Conservation (phyloP, 495 filamentous ascomycete genomes). For the Trichoderma virens region DNA sequence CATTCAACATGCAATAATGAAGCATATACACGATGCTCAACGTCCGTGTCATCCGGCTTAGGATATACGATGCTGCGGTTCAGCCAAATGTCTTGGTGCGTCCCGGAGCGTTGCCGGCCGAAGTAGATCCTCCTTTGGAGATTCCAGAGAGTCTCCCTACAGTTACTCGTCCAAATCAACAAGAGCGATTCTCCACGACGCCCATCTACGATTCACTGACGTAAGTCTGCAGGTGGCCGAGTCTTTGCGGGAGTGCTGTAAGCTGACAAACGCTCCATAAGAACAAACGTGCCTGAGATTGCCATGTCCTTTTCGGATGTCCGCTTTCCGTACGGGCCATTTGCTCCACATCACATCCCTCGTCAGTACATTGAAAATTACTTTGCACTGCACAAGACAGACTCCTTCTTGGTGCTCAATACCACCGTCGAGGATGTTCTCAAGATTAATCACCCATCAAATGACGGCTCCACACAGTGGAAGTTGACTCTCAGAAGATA, state of each 20-base stretch:
- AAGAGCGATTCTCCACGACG: slow-evolving; percentile 36
- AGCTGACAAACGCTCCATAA: slow-evolving; percentile 12
- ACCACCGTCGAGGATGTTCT: slow-evolving; percentile 44
- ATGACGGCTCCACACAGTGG: slow-evolving; percentile 26
- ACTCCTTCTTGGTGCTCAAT: slow-evolving; percentile 31
- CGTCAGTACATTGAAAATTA: slow-evolving; percentile 43
- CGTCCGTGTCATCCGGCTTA: slow-evolving; percentile 13
- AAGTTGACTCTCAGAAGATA: slow-evolving; percentile 36
- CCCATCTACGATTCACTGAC: slow-evolving; percentile 41
- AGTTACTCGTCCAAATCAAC: slow-evolving; percentile 27
- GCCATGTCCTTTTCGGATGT: slow-evolving; percentile 44
- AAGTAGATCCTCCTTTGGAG: slow-evolving; percentile 34
- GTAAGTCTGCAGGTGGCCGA: slow-evolving; percentile 19
- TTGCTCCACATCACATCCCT: slow-evolving; percentile 41
- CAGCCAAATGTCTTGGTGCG: slow-evolving; percentile 19
- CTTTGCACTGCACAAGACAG: slow-evolving; percentile 34
- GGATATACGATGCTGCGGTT: slow-evolving; percentile 40
- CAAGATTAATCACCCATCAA: slow-evolving; percentile 14
- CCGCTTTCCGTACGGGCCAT: slow-evolving; percentile 43
- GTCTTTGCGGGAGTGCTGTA: too few species aligned
- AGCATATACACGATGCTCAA: neutral
- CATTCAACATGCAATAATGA: neutral
- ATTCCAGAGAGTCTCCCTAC: slow-evolving; percentile 32
- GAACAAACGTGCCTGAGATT: slow-evolving; percentile 43
- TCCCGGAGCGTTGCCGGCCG: slow-evolving; percentile 32